Conservation (phyloP, 2,329 filamentous ascomycete species). For the Colletotrichum zoysiae region DNA sequence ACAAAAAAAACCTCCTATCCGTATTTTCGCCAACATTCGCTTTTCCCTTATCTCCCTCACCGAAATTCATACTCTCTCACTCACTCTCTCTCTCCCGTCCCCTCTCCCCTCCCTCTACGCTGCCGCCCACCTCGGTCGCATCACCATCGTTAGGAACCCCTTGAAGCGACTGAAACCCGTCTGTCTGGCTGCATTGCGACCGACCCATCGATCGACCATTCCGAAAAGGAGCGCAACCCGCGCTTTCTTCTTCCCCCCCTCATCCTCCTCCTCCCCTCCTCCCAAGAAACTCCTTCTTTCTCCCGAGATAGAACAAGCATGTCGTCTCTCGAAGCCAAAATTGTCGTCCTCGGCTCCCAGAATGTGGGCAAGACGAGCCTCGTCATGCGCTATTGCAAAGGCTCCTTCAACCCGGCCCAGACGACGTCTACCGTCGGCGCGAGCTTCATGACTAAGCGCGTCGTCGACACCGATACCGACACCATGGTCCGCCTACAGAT, state of each 20-base stretch:
- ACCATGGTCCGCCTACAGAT: conserved; percentile 93
- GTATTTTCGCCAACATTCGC: conserved; percentile 21
- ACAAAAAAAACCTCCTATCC: background rate
- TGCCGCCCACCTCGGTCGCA: conserved; percentile 16
- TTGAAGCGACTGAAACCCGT: background rate
- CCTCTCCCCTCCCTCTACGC: background rate
- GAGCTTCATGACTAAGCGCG: conserved; percentile 83
- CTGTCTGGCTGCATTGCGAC: background rate
- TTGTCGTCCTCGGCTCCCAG: conserved; percentile 84
- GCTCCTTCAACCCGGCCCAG: conserved; percentile 75
- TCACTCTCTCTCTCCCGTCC: no score
- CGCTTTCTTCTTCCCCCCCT: conserved; percentile 4
- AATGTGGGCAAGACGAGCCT: conserved; percentile 85
- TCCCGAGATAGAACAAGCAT: conserved; percentile 44
- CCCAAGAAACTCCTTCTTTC: background rate
- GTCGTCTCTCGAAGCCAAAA: conserved; percentile 82
- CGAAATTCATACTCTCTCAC: background rate
- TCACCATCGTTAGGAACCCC: conserved; percentile 3
- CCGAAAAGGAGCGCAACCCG: conserved; percentile 14
- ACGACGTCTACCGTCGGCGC: conserved; percentile 81
- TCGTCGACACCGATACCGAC: conserved; percentile 85
- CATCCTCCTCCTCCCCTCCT: background rate
- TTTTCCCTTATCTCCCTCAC: conserved; percentile 5
- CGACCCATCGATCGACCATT: conserved; percentile 1
- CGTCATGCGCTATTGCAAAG: conserved; percentile 81